A percentile compares a stretch with the other conserved stretches of the same genome.
Conservation (phyloP, 306 rosid species). For the Prunus fruticosa region DNA sequence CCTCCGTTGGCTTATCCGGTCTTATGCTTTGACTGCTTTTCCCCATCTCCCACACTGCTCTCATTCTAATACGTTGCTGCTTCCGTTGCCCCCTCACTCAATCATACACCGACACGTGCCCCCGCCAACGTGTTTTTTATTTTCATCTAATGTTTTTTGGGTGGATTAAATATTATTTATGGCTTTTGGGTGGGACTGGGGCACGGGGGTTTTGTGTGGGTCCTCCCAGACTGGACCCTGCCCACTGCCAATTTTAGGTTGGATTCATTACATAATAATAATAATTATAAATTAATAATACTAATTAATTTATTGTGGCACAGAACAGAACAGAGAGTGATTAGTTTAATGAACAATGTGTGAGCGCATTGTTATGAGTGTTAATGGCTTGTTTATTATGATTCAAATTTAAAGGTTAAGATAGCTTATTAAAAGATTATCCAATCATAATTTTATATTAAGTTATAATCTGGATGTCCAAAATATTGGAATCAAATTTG, state of each 20-base stretch:
- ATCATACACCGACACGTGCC: slow-evolving; percentile 38
- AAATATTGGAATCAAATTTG: slow-evolving; percentile 8
- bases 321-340: neutral
- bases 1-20: slow-evolving; percentile 56
- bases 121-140: no score
- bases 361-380: neutral
- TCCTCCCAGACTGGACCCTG: no score
- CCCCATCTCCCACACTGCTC: slow-evolving; percentile 13
- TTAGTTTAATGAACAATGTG: neutral
- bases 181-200: no score
- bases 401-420: no score
- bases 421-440: neutral
- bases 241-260: neutral
- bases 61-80: slow-evolving; percentile 20
- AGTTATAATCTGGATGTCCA: neutral
- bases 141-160: slow-evolving; percentile 15
- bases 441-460: neutral
- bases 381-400: neutral
- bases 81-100: slow-evolving; percentile 20
- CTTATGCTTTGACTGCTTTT: slow-evolving; percentile 58
- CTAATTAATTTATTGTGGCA: neutral
- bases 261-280: neutral
- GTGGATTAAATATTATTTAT: no score
- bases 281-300: no score
- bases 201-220: no score